Conservation (phyloP, 768 basidiomycete genomes). For the Suillus tomentosus region DNA sequence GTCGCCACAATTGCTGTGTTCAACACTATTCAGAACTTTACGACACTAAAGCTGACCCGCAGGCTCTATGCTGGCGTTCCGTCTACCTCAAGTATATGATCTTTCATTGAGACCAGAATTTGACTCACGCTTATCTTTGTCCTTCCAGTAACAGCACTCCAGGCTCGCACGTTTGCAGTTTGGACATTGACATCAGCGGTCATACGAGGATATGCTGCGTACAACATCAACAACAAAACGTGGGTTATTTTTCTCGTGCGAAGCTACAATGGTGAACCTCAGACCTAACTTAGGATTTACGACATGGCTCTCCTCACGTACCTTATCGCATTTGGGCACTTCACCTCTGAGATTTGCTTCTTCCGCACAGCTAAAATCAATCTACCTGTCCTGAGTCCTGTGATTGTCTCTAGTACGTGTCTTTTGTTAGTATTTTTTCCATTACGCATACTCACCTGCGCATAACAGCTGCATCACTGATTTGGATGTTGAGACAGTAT, state of each 20-base stretch:
- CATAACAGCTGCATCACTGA: constrained; percentile 57
- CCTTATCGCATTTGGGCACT: constrained; percentile 89
- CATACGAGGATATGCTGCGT: constrained; percentile 86
- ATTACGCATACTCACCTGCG: constrained; percentile 18
- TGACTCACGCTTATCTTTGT: not conserved
- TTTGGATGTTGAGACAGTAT: constrained; percentile 89
- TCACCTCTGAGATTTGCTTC: constrained; percentile 81
- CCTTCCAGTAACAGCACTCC: constrained; percentile 74
- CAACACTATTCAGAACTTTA: constrained; percentile 84
- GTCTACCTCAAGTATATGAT: constrained; percentile 37
- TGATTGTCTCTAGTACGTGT: constrained; percentile 83
- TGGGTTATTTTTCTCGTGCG: constrained; percentile 40
- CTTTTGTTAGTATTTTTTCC: not conserved
- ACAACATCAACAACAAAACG: constrained; percentile 83
- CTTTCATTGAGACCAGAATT: not conserved
- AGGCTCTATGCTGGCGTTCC: constrained; percentile 64
- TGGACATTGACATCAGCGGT: constrained; percentile 90
- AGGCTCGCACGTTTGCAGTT: constrained; percentile 85
- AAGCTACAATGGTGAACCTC: constrained; percentile 8
- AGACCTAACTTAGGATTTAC: constrained; percentile 63
- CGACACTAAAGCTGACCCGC: constrained; percentile 75
- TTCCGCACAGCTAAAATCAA: constrained; percentile 73
- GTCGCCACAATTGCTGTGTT: constrained; percentile 77
- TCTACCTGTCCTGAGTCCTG: constrained; percentile 63
- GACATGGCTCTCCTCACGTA: constrained; percentile 88